Conservation (phyloP, 2,329 filamentous ascomycete genomes). For the Colletotrichum chrysophilum region DNA sequence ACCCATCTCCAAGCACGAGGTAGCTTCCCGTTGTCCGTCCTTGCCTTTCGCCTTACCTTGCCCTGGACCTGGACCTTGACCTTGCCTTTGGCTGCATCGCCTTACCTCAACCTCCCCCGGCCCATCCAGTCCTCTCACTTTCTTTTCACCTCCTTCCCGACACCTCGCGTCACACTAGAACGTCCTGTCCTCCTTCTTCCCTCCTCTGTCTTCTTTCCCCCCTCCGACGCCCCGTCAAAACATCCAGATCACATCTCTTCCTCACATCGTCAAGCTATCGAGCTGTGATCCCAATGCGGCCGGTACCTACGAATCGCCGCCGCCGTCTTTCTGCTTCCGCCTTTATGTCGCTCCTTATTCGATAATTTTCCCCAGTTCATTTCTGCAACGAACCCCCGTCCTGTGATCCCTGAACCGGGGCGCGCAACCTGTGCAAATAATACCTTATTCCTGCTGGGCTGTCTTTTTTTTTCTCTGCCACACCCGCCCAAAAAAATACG, state of each 20-base stretch:
- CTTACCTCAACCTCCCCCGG: background rate
- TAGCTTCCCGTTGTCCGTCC: background rate
- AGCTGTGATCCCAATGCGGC: conserved; percentile 22
- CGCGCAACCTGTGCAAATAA: conserved; percentile 10
- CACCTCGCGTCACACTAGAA: background rate
- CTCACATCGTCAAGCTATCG: background rate
- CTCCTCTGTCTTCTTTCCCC: background rate
- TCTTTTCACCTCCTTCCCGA: conserved; percentile 5
- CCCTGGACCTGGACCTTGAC: background rate
- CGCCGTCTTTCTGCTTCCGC: background rate
- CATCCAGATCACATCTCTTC: background rate
- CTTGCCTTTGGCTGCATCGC: background rate
- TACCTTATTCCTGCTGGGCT: conserved; percentile 18
- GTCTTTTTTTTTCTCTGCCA: background rate
- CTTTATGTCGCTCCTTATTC: conserved; percentile 25
- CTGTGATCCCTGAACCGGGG: conserved; percentile 11
- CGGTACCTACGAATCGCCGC: background rate
- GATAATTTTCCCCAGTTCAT: conserved; percentile 16
- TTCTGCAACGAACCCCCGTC: conserved; percentile 15
- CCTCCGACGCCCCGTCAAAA: background rate
- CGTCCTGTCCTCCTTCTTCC: background rate
- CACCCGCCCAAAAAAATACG: conserved; percentile 10
- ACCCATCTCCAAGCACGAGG: background rate
- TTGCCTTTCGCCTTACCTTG: background rate
- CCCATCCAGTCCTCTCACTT: conserved; percentile 1